Evolutionary conservation across 2,329 filamentous ascomycete genomes (phyloP), one percentile per base, ranked within the genome.

Genomic region (Colletotrichum lupini): DNA sequence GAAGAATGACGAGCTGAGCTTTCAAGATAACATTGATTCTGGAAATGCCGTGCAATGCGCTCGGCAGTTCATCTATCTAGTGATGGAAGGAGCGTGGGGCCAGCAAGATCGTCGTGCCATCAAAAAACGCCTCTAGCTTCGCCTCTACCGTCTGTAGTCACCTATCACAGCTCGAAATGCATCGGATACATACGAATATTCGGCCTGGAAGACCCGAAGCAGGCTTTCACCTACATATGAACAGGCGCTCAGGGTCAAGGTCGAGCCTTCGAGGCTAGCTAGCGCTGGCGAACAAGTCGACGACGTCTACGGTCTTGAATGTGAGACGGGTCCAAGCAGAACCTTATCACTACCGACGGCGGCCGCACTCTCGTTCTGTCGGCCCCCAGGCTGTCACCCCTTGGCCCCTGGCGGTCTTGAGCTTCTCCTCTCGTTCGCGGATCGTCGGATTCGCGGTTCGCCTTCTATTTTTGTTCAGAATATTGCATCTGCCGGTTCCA

Each of bases 381-480:
- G 22, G 22, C 52, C 22, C 22, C 52, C 52, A 14, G 52, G 12
- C 22, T 62, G 35, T 62, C 59, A n/a, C 19, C 24, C 24, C 26
- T 30, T n/a, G n/a, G 42, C 16, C 64, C 56, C 26, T 11, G 16
- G 26, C 24, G 14, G 12, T 8, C 56, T 55, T 22, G 12, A 12
- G 24, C 61, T 24, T 56, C 58, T 65, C 67, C 56, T 64, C 46
- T 16, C 24, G 42, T 58, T 32, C 55, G 49, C 56, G 59, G 42
- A 58, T 62, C 11, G 9, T 5, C 24, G 14, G 42, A n/a, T 30
- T 30, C 24, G 32, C 37, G 55, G 55, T 63, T 69, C 32, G 35
- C 52, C 55, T 56, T 67, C 70, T 73, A 73, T 73, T 73, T 73
- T 73, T 73, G 60, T 65, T 46, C 52, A 68, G 60, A 69, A 22